phyloP scores from a whole-genome alignment of 331 rosid genomes.

The Arachis monticola region DNA sequence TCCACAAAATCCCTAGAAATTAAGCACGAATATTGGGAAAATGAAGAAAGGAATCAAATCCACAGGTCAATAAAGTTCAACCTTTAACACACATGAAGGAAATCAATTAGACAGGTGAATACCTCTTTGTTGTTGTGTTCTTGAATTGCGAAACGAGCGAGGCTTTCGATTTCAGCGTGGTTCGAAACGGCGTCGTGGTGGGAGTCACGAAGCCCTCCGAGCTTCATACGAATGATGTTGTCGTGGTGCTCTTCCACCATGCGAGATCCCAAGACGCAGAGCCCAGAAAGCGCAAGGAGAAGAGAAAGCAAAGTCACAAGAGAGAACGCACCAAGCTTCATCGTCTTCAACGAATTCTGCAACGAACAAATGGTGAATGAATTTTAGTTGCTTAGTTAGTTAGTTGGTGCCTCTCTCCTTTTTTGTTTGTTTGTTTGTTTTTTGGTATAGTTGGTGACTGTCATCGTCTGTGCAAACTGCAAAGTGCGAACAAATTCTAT shows the following conservation, averaged over 20 bases:
- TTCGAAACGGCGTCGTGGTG: conserved; percentile 37
- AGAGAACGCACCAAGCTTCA: conserved; percentile 26
- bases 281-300: conserved; percentile 29
- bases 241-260: background rate
- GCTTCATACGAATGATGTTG: conserved; percentile 20
- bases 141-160: conserved; percentile 64
- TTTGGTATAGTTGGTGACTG: too few species aligned
- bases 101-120: background rate
- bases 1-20: background rate
- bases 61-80: background rate
- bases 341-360: conserved; percentile 29
- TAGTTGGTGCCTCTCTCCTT: too few species aligned
- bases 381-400: too few species aligned
- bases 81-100: background rate
- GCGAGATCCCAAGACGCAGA: conserved; percentile 30
- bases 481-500: too few species aligned
- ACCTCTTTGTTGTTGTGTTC: conserved; percentile 68
- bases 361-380: background rate
- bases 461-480: too few species aligned
- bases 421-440: too few species aligned
- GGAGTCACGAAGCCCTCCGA: conserved; percentile 38
- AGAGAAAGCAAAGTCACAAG: background rate
- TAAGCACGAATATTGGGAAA: conserved; percentile 10
- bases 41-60: conserved; percentile 14
- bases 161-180: conserved; percentile 43